A percentile compares a stretch with the other conserved stretches of the same genome.
Conservation (phyloP, 2,329 filamentous ascomycete species). For the Colletotrichum sp. region DNA sequence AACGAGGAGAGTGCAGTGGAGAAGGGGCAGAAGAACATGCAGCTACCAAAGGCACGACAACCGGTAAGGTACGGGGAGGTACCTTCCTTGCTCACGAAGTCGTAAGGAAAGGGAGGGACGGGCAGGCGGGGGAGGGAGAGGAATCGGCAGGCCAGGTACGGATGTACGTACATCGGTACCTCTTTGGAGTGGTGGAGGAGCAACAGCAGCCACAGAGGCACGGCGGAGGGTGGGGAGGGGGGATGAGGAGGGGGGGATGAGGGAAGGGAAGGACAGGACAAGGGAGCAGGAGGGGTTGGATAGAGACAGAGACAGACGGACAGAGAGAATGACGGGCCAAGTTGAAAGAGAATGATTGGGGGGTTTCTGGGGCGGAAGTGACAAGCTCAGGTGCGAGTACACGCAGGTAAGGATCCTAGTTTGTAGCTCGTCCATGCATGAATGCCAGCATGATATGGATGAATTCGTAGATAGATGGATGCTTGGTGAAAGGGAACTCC, state of each 20-base stretch:
- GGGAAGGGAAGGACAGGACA: background rate
- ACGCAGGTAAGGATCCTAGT: background rate
- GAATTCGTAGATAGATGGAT: background rate
- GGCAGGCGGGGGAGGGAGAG: conserved; percentile 25
- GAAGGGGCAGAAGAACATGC: conserved; percentile 50
- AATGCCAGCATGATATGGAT: background rate
- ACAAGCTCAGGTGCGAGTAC: background rate
- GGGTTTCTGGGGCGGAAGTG: background rate
- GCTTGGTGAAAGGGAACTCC: background rate
- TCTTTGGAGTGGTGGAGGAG: conserved; percentile 25
- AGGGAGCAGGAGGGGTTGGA: background rate
- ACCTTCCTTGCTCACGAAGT: background rate
- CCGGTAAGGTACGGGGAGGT: background rate
- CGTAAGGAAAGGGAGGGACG: conserved; percentile 22
- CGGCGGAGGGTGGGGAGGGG: background rate
- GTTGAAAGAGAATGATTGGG: background rate
- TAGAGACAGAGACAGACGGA: conserved; percentile 14
- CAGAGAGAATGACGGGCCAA: conserved; percentile 19
- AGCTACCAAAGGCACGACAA: conserved; percentile 29
- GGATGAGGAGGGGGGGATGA: background rate
- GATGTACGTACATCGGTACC: background rate
- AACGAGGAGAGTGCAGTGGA: conserved; percentile 38
- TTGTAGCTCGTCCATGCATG: background rate
- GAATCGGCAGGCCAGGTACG: background rate
- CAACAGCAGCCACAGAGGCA: background rate